phyloP scores from a whole-genome alignment of 2,329 filamentous ascomycete species.

The Cercospora citrullina region DNA sequence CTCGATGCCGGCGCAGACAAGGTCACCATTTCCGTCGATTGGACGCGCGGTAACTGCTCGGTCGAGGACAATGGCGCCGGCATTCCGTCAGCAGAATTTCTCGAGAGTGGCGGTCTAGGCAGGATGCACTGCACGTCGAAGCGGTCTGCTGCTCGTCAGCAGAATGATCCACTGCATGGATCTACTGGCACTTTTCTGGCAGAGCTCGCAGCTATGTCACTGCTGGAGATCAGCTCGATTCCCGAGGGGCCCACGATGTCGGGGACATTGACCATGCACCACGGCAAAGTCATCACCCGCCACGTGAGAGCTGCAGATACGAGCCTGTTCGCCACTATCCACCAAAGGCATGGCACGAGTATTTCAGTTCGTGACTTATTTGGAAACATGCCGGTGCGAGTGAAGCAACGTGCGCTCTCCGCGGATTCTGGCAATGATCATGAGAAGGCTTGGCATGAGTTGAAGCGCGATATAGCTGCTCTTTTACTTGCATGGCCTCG shows the following conservation, averaged over 20 bases:
- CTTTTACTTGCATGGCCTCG: constrained; percentile 70
- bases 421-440: constrained; percentile 54
- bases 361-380: constrained; percentile 79
- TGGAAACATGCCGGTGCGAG: constrained; percentile 84
- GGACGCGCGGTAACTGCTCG: constrained; percentile 69
- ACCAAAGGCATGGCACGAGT: constrained; percentile 62
- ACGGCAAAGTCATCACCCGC: constrained; percentile 64
- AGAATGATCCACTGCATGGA: constrained; percentile 56
- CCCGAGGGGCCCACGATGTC: constrained; percentile 59
- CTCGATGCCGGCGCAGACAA: constrained; percentile 74
- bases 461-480: constrained; percentile 61
- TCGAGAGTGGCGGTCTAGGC: constrained; percentile 66
- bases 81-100: constrained; percentile 72
- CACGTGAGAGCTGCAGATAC: constrained; percentile 51
- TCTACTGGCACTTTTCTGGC: constrained; percentile 73
- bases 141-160: constrained; percentile 44
- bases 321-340: background rate
- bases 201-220: constrained; percentile 71
- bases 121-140: constrained; percentile 74
- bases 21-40: constrained; percentile 72
- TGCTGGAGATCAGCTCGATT: constrained; percentile 75
- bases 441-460: constrained; percentile 64
- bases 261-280: constrained; percentile 69
- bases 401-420: constrained; percentile 69
- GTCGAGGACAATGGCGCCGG: constrained; percentile 85